Conservation (phyloP, 441 rosid species). For the Populus tomentosa region DNA sequence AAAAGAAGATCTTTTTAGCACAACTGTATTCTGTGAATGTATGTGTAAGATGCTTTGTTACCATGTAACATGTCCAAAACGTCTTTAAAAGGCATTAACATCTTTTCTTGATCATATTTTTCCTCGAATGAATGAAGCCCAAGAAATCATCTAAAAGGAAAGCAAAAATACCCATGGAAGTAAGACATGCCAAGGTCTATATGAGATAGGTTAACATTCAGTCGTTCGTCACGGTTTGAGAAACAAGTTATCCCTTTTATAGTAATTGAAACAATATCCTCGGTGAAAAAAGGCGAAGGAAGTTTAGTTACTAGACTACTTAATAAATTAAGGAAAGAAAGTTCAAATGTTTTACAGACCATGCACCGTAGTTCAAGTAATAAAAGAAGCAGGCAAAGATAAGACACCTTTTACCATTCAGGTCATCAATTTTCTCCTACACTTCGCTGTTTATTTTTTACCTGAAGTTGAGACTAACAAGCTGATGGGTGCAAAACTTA, state of each 20-base stretch:
- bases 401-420: background rate
- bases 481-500: background rate
- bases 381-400: background rate
- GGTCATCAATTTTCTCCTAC: background rate
- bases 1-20: too few species aligned
- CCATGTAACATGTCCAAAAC: too few species aligned
- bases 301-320: background rate
- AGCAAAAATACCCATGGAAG: background rate
- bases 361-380: background rate
- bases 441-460: background rate
- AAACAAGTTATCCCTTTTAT: background rate
- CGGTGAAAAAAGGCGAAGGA: background rate
- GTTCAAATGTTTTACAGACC: too few species aligned
- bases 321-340: too few species aligned
- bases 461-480: background rate
- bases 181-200: background rate
- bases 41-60: too few species aligned
- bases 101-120: background rate
- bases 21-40: too few species aligned
- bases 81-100: background rate
- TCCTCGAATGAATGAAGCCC: background rate
- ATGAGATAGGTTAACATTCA: background rate
- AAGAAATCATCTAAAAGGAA: background rate
- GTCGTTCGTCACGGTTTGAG: background rate
- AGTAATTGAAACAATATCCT: background rate